phyloP scores from a whole-genome alignment of 495 filamentous ascomycete genomes.

The Penicillium cataractarum region DNA sequence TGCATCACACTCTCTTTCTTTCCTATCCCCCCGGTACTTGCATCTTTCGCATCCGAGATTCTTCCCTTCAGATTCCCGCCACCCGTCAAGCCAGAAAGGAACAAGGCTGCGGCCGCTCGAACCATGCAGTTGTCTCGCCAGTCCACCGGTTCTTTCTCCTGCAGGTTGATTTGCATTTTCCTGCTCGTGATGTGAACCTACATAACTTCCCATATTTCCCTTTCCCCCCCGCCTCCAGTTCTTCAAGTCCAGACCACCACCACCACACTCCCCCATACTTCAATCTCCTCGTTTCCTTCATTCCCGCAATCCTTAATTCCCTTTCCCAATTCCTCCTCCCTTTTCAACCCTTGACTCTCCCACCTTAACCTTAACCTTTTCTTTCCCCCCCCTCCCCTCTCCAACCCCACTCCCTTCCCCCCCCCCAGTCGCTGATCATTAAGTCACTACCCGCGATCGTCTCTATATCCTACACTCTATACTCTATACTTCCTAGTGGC shows the following conservation, averaged over 20 bases:
- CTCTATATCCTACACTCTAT: background rate
- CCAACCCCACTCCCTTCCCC: conserved; percentile 5
- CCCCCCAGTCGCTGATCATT: background rate
- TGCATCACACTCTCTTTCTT: background rate
- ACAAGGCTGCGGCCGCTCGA: conserved; percentile 27
- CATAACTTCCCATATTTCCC: conserved; percentile 24
- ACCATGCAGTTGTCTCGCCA: conserved; percentile 21
- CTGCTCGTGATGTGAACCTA: conserved; percentile 29
- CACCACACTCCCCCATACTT: conserved; percentile 7
- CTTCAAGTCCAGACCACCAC: background rate
- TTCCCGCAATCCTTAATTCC: conserved; percentile 12
- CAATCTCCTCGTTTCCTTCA: conserved; percentile 8
- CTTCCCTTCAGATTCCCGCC: conserved; percentile 29
- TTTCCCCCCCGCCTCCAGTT: background rate
- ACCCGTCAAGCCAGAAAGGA: conserved; percentile 32
- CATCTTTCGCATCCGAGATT: conserved; percentile 24
- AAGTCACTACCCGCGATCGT: conserved; percentile 1
- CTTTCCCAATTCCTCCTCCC: background rate
- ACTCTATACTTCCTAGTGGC: conserved; percentile 1
- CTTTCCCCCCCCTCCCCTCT: background rate
- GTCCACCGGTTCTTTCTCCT: conserved; percentile 14
- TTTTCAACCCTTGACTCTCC: conserved; percentile 9
- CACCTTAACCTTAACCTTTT: conserved; percentile 9
- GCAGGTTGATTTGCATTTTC: conserved; percentile 16
- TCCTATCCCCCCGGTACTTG: conserved; percentile 11